Evolutionary conservation across 2,329 filamentous ascomycete species (phyloP), one percentile per base, ranked within the genome.

Genomic region (Aspergillus neoniger): DNA sequence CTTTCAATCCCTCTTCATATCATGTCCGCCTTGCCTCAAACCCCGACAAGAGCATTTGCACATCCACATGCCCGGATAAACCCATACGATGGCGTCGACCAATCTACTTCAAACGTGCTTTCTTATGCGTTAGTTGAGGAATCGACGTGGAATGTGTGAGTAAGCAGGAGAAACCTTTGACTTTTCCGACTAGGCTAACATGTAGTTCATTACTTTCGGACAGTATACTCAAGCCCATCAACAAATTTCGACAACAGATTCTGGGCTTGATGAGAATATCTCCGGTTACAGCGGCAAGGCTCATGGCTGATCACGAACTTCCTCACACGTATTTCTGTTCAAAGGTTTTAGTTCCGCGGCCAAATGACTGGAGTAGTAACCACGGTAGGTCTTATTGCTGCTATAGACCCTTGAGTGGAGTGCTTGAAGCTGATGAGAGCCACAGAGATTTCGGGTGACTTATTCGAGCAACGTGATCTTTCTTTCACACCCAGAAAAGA

Each of bases 301-400:
- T 56, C 4, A 5, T 56, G 41, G 4, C 17, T n/a, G 25, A 56
- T 15, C 21, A 56, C 5, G 23, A 30, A 25, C 15, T 56, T 14
- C 53, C 53, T 4, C 53, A 56, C 19, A 56, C 53, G 1, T 56
- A 56, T 21, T 44, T 56, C n/a, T 56, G 53, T 32, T 56, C 53
- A 3, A 25, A 48, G 21, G n/a, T 48, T 12, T n/a, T 56, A 4
- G 8, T 47, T 21, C n/a, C 53, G 4, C 32, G 32, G 32, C 53
- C 53, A 36, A 44, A 19, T 25, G 53, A 56, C 28, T 56, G 53
- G 53, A 49, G 23, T 9, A 49, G 8, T 19, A 49, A 25, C 1
- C 15, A 25, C 2, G 44, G 44, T 49, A 49, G 6, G 19, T 3
- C 14, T 17, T 14, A 3, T 47, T 23, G 12, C 19, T 23, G 8